These are phyloP conservation scores for Tetradesmus lagerheimii DNA, from an alignment of 139 green algal species.

Conservation along the genomic window DNA sequence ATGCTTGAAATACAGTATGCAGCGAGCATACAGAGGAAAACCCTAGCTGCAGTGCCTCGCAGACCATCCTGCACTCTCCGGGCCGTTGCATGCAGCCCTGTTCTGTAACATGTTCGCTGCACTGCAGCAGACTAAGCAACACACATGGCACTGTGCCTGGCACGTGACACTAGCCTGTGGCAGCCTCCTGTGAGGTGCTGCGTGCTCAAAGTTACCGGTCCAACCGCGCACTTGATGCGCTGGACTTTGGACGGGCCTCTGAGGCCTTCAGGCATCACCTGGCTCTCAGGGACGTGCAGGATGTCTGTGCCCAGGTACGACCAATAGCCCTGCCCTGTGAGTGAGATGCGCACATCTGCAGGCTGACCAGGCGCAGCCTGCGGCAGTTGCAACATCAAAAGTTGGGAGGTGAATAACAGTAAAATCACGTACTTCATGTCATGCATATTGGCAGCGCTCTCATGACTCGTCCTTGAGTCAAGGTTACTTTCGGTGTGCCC, in stretches of 20 bases:
- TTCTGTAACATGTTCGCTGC: no score
- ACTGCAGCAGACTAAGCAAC: no score
- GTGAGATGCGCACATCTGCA: not conserved
- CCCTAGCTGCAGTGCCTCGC: not conserved
- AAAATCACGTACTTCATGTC: no score
- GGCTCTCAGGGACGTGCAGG: not conserved
- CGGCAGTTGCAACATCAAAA: not conserved
- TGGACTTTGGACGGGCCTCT: no score
- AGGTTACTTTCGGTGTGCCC: no score
- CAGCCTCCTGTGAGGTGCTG: not conserved
- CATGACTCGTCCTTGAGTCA: no score
- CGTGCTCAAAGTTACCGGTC: not conserved
- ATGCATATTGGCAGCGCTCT: no score
- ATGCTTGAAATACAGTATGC: no score
- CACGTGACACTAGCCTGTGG: not conserved
- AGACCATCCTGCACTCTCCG: not conserved
- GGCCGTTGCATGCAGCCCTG: not conserved
- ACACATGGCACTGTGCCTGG: not conserved
- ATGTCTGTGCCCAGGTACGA: constrained; percentile 25
- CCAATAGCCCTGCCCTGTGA: constrained; percentile 1
- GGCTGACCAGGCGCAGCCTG: not conserved
- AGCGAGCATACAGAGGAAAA: no score
- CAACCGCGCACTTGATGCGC: not conserved
- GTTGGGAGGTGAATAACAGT: not conserved
- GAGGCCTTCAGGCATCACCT: not conserved